Conservation (phyloP, 2,329 filamentous ascomycete genomes). For the Capronia coronata region DNA sequence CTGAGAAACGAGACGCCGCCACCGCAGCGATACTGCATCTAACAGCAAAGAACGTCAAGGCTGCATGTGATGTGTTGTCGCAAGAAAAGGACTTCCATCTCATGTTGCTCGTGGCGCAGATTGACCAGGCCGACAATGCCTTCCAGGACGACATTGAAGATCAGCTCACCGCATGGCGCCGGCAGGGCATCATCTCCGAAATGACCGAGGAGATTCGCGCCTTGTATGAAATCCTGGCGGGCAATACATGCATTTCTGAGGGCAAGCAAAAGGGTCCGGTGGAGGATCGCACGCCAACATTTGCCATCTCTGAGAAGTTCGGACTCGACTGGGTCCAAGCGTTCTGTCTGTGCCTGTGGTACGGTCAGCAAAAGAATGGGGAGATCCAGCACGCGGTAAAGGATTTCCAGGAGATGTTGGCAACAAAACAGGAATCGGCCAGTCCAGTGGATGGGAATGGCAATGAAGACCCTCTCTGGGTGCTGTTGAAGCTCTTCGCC, state of each 20-base stretch:
- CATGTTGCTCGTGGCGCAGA: constrained; percentile 75
- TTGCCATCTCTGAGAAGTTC: constrained; percentile 77
- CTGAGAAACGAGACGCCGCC: constrained; percentile 63
- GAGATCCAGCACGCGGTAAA: constrained; percentile 65
- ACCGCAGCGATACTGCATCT: constrained; percentile 70
- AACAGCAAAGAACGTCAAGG: constrained; percentile 68
- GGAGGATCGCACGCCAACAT: constrained; percentile 74
- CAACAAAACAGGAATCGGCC: constrained; percentile 60
- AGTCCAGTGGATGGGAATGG: constrained; percentile 62
- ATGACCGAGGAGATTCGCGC: constrained; percentile 77
- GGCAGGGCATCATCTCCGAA: constrained; percentile 76
- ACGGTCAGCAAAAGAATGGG: constrained; percentile 63
- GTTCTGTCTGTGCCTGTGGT: constrained; percentile 88
- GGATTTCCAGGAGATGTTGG: constrained; percentile 67
- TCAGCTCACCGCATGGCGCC: constrained; percentile 78
- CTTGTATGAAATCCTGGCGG: constrained; percentile 81
- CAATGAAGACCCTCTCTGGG: constrained; percentile 64
- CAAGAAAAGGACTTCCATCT: constrained; percentile 73
- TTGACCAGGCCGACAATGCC: constrained; percentile 60
- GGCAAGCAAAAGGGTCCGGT: constrained; percentile 64
- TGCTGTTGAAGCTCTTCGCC: constrained; percentile 74
- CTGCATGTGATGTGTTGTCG: constrained; percentile 74
- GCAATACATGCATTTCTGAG: constrained; percentile 76
- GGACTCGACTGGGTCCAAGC: constrained; percentile 87
- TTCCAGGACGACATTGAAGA: constrained; percentile 67